A percentile compares a stretch with the other conserved stretches of the same genome.
Evolutionary conservation across 164 flowering plant species (phyloP).

Genomic region (Malania oleifera): DNA sequence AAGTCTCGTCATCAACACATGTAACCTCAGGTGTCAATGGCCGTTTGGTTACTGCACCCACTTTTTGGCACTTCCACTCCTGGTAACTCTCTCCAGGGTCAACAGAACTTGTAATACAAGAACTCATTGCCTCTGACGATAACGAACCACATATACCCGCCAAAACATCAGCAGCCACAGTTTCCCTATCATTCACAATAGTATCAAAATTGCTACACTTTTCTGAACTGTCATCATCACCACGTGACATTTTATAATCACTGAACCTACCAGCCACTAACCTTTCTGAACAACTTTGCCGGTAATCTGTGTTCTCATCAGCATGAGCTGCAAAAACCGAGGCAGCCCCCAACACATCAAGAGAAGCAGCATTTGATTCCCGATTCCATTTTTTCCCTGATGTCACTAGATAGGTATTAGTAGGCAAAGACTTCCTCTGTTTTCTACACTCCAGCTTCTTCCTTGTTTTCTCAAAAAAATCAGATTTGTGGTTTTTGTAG

Average conservation of each 20-base stretch:
- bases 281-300: slow-evolving; percentile 26
- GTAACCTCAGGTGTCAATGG: slow-evolving; percentile 55
- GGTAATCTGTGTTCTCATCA: slow-evolving; percentile 24
- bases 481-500: slow-evolving; percentile 94
- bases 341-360: slow-evolving; percentile 78
- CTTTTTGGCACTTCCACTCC: slow-evolving; percentile 43
- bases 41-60: slow-evolving; percentile 23
- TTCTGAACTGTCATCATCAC: slow-evolving; percentile 27
- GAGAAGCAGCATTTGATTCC: slow-evolving; percentile 67
- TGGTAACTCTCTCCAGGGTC: slow-evolving; percentile 58
- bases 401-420: slow-evolving; percentile 57
- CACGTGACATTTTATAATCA: slow-evolving; percentile 16
- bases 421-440: slow-evolving; percentile 36
- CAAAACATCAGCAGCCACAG: slow-evolving; percentile 78
- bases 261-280: slow-evolving; percentile 20
- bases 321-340: slow-evolving; percentile 61
- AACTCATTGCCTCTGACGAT: slow-evolving; percentile 89
- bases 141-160: slow-evolving; percentile 82
- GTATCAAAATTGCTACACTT: slow-evolving; percentile 31
- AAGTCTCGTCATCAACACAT: slow-evolving; percentile 65
- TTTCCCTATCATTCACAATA: slow-evolving; percentile 54
- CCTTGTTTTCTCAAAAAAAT: slow-evolving; percentile 57
- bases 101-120: slow-evolving; percentile 75
- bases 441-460: slow-evolving; percentile 41
- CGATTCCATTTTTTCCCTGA: slow-evolving; percentile 69